Conservation (phyloP, 2,329 filamentous ascomycete species). For the Aureobasidium lini region DNA sequence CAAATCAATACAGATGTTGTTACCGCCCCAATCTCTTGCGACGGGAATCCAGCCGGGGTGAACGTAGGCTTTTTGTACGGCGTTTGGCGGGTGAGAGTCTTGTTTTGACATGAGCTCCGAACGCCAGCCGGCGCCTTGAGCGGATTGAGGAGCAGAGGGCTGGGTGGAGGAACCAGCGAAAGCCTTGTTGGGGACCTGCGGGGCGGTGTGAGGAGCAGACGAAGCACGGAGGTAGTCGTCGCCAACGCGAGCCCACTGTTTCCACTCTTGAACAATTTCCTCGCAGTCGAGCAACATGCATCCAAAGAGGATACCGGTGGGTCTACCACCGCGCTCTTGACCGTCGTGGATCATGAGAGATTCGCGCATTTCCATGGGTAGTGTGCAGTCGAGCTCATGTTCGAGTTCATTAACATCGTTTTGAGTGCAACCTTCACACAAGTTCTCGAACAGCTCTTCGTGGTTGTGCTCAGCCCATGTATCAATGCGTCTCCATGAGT, state of each 20-base stretch:
- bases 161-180: slow-evolving; percentile 60
- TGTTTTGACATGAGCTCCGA: slow-evolving; percentile 78
- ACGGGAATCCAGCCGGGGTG: slow-evolving; percentile 94
- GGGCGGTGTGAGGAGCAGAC: slow-evolving; percentile 45
- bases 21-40: slow-evolving; percentile 96
- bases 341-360: slow-evolving; percentile 88
- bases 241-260: slow-evolving; percentile 91
- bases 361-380: slow-evolving; percentile 88
- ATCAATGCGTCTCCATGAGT: slow-evolving; percentile 94
- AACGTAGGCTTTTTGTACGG: slow-evolving; percentile 86
- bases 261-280: slow-evolving; percentile 96
- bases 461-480: slow-evolving; percentile 92
- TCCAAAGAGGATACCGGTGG: slow-evolving; percentile 87
- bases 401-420: slow-evolving; percentile 97
- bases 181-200: slow-evolving; percentile 62
- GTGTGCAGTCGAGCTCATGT: slow-evolving; percentile 87
- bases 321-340: slow-evolving; percentile 87
- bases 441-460: slow-evolving; percentile 84
- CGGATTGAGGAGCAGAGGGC: slow-evolving; percentile 48
- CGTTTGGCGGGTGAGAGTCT: slow-evolving; percentile 76
- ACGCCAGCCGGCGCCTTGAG: slow-evolving; percentile 52
- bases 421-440: slow-evolving; percentile 82
- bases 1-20: slow-evolving; percentile 90
- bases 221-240: slow-evolving; percentile 62
- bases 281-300: slow-evolving; percentile 96